Evolutionary conservation across 768 basidiomycete species (phyloP).

Genomic region (Trametes sanguinea): DNA sequence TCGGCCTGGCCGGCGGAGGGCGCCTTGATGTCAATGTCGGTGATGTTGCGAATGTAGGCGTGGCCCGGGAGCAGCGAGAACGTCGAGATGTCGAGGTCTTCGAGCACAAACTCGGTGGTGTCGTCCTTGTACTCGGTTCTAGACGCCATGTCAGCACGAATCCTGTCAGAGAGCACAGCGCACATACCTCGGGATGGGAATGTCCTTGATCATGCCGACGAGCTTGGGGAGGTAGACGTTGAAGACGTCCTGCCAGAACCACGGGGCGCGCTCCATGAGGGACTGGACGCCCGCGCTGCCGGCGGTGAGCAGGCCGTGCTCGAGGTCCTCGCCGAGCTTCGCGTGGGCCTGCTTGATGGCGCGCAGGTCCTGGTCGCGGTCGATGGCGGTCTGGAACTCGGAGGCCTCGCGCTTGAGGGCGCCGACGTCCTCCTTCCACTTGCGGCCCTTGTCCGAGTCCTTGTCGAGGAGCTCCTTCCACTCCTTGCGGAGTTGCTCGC

Average conservation of each 20-base stretch:
- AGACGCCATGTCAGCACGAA: not conserved
- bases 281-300: conserved; percentile 49
- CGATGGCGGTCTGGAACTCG: conserved; percentile 48
- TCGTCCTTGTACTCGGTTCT: conserved; percentile 73
- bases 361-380: conserved; percentile 51
- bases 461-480: conserved; percentile 54
- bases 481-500: conserved; percentile 47
- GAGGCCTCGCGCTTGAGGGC: conserved; percentile 46
- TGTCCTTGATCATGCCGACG: conserved; percentile 51
- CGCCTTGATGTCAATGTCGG: conserved; percentile 57
- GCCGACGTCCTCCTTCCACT: conserved; percentile 56
- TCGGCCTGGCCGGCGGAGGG: conserved; percentile 39
- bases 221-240: conserved; percentile 73
- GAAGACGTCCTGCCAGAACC: conserved; percentile 83
- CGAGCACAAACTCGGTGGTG: conserved; percentile 72
- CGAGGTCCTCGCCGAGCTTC: conserved; percentile 51
- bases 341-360: conserved; percentile 49
- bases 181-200: conserved; percentile 69
- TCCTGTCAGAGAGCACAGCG: not conserved
- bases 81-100: conserved; percentile 70
- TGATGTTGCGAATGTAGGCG: conserved; percentile 72
- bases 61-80: conserved; percentile 69
- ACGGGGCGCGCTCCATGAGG: conserved; percentile 61
- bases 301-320: conserved; percentile 43
- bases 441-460: conserved; percentile 42